phyloP scores from a whole-genome alignment of 2,329 filamentous ascomycete genomes.

The Monosporascus sp. region DNA sequence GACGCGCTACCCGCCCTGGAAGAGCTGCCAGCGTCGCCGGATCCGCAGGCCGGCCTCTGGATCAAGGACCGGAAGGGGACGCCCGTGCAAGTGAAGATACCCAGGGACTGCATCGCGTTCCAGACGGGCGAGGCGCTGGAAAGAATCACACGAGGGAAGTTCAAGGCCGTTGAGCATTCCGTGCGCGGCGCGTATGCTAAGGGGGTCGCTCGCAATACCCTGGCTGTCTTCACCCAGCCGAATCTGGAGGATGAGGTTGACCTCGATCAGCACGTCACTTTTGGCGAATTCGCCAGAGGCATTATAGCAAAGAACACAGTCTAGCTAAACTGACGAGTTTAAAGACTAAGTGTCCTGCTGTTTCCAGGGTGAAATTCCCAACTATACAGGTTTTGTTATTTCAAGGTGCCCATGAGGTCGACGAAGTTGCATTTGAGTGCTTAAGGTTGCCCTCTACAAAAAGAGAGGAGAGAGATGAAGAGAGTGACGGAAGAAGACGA shows the following conservation, averaged over 20 bases:
- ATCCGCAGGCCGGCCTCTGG: conserved; percentile 84
- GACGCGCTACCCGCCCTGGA: conserved; percentile 46
- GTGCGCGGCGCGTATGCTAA: conserved; percentile 68
- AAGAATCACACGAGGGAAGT: conserved; percentile 82
- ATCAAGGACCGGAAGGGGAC: conserved; percentile 80
- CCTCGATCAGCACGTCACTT: conserved; percentile 58
- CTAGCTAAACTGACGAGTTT: conserved; percentile 7
- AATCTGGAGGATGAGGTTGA: conserved; percentile 80
- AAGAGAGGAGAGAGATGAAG: too few relatives aligned
- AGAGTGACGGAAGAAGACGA: too few relatives aligned
- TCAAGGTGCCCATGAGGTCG: too few relatives aligned
- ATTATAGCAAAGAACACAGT: conserved; percentile 58
- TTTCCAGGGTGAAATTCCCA: too few relatives aligned
- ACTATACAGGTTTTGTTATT: too few relatives aligned
- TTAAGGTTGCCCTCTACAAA: too few relatives aligned
- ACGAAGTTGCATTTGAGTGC: too few relatives aligned
- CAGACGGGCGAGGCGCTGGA: conserved; percentile 92
- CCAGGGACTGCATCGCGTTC: conserved; percentile 86
- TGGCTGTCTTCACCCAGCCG: conserved; percentile 96
- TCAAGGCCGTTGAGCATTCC: conserved; percentile 94
- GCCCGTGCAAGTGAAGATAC: conserved; percentile 88
- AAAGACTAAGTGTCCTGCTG: too few relatives aligned
- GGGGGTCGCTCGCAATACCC: conserved; percentile 72
- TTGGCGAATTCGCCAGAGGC: conserved; percentile 68
- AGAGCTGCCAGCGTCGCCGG: conserved; percentile 72